Evolutionary conservation across 2,329 filamentous ascomycete species (phyloP).

Genomic region (Coniochaeta prunicola): DNA sequence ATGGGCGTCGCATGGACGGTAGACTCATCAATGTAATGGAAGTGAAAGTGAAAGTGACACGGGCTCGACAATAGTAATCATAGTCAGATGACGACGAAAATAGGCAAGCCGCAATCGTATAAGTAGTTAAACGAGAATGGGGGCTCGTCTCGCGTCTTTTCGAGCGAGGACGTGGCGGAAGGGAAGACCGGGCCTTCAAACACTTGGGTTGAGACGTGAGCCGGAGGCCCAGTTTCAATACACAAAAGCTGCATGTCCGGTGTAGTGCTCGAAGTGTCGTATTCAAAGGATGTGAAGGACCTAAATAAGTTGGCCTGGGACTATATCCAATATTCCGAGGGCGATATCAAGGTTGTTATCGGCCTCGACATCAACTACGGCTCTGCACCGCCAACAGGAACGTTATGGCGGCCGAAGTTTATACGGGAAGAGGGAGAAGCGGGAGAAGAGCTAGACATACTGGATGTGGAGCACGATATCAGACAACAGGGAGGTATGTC

Average conservation of each 20-base stretch:
- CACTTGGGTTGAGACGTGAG: slow-evolving; percentile 3
- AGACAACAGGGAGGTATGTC: neutral
- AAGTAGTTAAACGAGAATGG: too few relatives aligned
- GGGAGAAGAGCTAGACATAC: slow-evolving; percentile 2
- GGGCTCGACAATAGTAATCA: too few relatives aligned
- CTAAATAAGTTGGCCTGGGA: slow-evolving; percentile 5
- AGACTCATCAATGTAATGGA: too few relatives aligned
- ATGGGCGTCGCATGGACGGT: too few relatives aligned
- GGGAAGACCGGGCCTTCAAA: neutral
- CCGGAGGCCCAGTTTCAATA: slow-evolving; percentile 5
- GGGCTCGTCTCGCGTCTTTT: slow-evolving; percentile 5
- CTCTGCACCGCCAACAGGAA: slow-evolving; percentile 1
- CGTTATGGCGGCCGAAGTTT: slow-evolving; percentile 5
- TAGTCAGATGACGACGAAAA: too few relatives aligned
- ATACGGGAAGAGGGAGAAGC: slow-evolving; percentile 4
- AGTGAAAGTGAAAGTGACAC: too few relatives aligned
- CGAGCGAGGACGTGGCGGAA: slow-evolving; percentile 2
- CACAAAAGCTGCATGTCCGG: slow-evolving; percentile 1
- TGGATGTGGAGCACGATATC: slow-evolving; percentile 2
- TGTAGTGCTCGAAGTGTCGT: slow-evolving; percentile 5
- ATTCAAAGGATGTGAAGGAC: slow-evolving; percentile 4
- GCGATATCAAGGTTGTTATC: slow-evolving; percentile 5
- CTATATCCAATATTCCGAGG: slow-evolving; percentile 4
- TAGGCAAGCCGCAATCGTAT: too few relatives aligned
- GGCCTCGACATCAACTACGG: slow-evolving; percentile 5